Evolutionary conservation across 2,329 filamentous ascomycete genomes (phyloP).

Genomic region (Dichotomopilus funicola): DNA sequence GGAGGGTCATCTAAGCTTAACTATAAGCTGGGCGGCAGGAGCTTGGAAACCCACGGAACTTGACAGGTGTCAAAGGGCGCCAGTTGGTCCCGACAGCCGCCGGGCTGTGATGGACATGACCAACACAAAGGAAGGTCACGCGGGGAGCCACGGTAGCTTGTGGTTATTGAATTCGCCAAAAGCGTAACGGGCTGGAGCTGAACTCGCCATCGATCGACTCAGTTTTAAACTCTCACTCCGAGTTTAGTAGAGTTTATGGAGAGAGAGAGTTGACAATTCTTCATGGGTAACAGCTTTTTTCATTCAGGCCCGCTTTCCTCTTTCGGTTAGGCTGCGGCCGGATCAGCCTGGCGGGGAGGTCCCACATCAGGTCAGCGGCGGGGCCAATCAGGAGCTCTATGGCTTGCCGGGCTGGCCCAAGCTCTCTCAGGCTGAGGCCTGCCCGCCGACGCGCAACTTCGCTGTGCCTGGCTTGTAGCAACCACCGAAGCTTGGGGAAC

Average conservation of each 20-base stretch:
- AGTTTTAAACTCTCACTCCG: too few relatives aligned
- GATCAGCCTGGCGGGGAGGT: neutral
- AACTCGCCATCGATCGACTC: too few relatives aligned
- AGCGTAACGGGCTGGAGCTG: too few relatives aligned
- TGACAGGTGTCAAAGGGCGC: conserved; percentile 17
- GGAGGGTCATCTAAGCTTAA: neutral
- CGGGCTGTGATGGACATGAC: neutral
- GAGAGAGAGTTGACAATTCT: too few relatives aligned
- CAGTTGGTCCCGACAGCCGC: conserved; percentile 13
- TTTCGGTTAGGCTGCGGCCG: conserved; percentile 9
- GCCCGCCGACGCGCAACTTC: conserved; percentile 24
- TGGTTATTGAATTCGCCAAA: too few relatives aligned
- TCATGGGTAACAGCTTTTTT: conserved; percentile 8
- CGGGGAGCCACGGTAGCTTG: neutral
- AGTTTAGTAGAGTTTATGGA: too few relatives aligned
- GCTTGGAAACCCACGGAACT: conserved; percentile 8
- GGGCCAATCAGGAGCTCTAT: conserved; percentile 18
- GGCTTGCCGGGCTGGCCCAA: conserved; percentile 19
- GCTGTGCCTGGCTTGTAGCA: conserved; percentile 20
- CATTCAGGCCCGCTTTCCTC: conserved; percentile 8
- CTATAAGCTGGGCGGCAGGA: neutral
- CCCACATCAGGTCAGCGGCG: neutral
- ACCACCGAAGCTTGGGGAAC: conserved; percentile 13
- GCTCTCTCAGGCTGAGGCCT: conserved; percentile 23
- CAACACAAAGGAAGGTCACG: neutral